These are phyloP conservation scores for Leptomonas pyrrhocoris DNA, from an alignment of 208 protist genomes.

Conservation along the genomic window DNA sequence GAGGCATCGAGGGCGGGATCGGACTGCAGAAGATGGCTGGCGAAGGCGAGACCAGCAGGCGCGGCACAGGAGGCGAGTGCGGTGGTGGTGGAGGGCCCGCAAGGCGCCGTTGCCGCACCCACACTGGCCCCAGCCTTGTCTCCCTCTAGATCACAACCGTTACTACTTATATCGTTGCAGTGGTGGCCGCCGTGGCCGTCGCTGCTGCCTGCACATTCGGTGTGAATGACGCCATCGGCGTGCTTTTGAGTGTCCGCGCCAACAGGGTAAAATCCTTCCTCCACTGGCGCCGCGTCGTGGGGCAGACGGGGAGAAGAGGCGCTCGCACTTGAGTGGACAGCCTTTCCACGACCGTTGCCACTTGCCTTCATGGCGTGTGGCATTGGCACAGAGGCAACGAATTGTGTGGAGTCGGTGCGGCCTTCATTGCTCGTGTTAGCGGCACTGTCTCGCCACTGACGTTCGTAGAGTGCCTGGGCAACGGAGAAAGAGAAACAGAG, in stretches of 20 bases:
- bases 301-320: too few species aligned
- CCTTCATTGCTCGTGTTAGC: too few species aligned
- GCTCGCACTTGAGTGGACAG: too few species aligned
- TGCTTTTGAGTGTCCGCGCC: too few species aligned
- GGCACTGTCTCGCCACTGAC: neutral
- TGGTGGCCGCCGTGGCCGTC: neutral
- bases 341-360: too few species aligned
- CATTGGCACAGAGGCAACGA: neutral
- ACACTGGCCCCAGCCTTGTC: neutral
- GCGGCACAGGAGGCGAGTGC: neutral
- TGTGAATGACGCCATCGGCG: too few species aligned
- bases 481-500: constrained; percentile 12
- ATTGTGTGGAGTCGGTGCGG: too few species aligned
- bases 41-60: neutral
- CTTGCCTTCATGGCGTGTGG: too few species aligned
- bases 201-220: neutral
- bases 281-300: too few species aligned
- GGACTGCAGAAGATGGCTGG: neutral
- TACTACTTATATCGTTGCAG: neutral
- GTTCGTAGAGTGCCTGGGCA: constrained; percentile 29
- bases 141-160: neutral
- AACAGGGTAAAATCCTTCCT: too few species aligned
- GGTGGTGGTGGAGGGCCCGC: constrained; percentile 6
- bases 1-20: neutral
- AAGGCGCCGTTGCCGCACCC: neutral